These are phyloP conservation scores for Acanthamoeba polyphaga DNA, from an alignment of 208 protist species.

Conservation along the genomic window DNA sequence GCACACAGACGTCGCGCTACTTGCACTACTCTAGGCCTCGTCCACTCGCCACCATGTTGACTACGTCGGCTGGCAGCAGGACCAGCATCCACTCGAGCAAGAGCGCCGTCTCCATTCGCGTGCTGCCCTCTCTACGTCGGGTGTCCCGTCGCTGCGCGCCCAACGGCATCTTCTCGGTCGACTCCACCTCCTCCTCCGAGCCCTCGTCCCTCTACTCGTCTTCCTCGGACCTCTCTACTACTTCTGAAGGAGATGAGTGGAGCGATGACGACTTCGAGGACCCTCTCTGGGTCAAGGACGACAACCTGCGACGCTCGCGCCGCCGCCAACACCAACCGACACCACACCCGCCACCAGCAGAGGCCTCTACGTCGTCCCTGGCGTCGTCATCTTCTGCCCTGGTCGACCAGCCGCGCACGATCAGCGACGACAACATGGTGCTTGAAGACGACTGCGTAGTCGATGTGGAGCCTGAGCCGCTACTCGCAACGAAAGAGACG, in stretches of 20 bases:
- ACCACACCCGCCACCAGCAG: no score
- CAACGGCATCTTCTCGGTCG: constrained; percentile 21
- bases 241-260: background rate
- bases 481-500: background rate
- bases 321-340: background rate
- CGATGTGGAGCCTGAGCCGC: background rate
- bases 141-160: background rate
- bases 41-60: no score
- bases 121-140: background rate
- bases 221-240: background rate
- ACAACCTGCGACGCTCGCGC: background rate
- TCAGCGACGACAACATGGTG: constrained; percentile 16
- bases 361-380: background rate
- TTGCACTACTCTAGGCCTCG: no score
- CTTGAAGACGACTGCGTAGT: background rate
- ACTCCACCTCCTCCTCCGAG: background rate
- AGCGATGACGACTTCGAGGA: constrained; percentile 35
- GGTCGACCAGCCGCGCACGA: background rate
- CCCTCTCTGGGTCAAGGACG: constrained; percentile 39
- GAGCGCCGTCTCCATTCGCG: background rate
- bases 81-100: background rate
- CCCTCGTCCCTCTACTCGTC: background rate
- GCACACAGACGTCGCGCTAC: no score
- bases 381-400: background rate
- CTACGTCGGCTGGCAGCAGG: background rate